Evolutionary conservation across 352 stramenopile genomes (phyloP).

Genomic region (Peronospora belbahrii): DNA sequence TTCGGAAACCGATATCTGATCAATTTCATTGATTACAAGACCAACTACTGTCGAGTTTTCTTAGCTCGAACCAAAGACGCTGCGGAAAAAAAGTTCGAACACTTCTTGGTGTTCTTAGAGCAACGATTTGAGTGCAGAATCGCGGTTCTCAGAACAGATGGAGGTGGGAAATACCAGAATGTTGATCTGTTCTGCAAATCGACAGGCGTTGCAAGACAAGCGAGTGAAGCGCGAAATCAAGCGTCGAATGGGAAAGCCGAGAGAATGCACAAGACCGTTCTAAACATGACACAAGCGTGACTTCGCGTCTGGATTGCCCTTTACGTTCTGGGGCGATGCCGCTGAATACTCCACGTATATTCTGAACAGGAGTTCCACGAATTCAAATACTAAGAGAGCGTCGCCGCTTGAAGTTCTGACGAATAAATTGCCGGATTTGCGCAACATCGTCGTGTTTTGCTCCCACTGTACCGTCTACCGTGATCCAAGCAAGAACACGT

Average conservation of each 20-base stretch:
- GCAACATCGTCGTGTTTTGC: constrained; percentile 10
- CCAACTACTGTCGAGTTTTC: no score
- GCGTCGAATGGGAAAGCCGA: no score
- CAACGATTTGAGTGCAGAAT: not conserved
- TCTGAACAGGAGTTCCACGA: constrained; percentile 17
- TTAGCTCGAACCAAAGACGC: no score
- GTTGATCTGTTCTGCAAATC: no score
- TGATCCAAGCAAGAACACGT: constrained; percentile 7
- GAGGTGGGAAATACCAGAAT: constrained; percentile 20
- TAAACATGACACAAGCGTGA: constrained; percentile 1
- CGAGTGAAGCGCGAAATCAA: no score
- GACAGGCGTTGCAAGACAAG: no score
- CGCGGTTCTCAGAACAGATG: constrained; percentile 9
- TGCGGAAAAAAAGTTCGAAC: constrained; percentile 1
- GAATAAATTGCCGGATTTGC: not conserved
- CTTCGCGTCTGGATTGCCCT: constrained; percentile 13
- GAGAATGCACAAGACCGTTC: no score
- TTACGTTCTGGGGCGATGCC: constrained; percentile 24
- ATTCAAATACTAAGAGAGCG: constrained; percentile 1
- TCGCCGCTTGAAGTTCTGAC: no score
- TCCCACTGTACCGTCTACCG: constrained; percentile 6
- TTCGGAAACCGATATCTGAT: no score
- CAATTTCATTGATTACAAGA: no score
- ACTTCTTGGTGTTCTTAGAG: not conserved
- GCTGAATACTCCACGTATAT: constrained; percentile 20